A percentile compares a stretch with the other conserved stretches of the same genome.
Evolutionary conservation across 805 yeast species (phyloP).

Genomic region (Ogataea nitratoaversa): DNA sequence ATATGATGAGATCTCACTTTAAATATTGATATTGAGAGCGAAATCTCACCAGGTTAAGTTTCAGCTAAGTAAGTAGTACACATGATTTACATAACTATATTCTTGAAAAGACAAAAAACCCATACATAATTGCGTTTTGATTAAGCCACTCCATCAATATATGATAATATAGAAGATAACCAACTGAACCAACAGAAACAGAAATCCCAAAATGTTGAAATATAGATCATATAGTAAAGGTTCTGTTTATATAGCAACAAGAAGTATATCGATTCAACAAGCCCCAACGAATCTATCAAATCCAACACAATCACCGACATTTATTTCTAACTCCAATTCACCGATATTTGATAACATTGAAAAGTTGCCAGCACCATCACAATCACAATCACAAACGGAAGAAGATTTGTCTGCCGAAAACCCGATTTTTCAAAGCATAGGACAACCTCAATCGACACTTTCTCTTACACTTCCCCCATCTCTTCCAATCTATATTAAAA

Average conservation of each 20-base stretch:
- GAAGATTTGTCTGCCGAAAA: conserved; percentile 4
- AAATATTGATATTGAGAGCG: no score
- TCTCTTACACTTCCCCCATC: conserved; percentile 56
- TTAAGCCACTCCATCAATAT: no score
- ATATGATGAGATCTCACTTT: no score
- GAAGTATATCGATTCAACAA: background rate
- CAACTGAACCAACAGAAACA: no score
- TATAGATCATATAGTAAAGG: no score
- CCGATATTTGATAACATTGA: conserved; percentile 11
- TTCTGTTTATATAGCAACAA: no score
- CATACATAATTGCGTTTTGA: no score
- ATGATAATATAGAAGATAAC: no score
- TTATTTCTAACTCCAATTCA: background rate
- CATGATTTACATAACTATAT: no score
- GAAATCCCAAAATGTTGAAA: background rate
- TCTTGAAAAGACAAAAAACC: no score
- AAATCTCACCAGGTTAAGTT: no score
- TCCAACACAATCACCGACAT: background rate
- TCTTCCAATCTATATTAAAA: conserved; percentile 45
- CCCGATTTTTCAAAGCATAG: conserved; percentile 40
- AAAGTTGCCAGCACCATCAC: conserved; percentile 5
- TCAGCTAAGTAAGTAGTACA: no score
- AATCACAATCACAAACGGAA: conserved; percentile 1
- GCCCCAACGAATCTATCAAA: background rate
- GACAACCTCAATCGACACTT: conserved; percentile 45